A percentile compares a stretch with the other conserved stretches of the same genome.
phyloP scores from a whole-genome alignment of 345 rosid species.

The Microcos paniculata region DNA sequence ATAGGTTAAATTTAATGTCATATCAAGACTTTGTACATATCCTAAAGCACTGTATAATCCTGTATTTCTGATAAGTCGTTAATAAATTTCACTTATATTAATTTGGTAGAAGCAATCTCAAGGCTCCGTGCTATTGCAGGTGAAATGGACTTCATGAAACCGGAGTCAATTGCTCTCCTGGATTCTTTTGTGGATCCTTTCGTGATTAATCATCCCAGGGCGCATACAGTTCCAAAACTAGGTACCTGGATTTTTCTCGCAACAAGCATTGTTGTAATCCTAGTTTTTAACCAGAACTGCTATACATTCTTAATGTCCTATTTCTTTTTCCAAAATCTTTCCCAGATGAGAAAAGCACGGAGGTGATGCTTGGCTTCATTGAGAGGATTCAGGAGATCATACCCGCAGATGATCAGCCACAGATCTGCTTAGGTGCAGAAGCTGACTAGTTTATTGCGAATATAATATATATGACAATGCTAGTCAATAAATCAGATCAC shows the following conservation, averaged over 20 bases:
- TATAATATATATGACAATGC: neutral
- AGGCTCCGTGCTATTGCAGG: constrained; percentile 2
- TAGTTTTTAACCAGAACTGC: neutral
- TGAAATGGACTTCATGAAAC: constrained; percentile 23
- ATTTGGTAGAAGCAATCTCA: neutral
- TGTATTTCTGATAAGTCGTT: neutral
- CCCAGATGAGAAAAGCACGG: constrained; percentile 12
- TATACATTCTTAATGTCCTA: neutral
- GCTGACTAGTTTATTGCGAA: neutral
- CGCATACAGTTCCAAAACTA: constrained; percentile 26
- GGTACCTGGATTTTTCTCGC: neutral
- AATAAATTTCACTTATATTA: neutral
- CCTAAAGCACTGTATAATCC: neutral
- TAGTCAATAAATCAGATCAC: neutral
- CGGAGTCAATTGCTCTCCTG: constrained; percentile 11
- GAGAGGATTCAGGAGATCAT: neutral
- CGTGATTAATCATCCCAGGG: constrained; percentile 24
- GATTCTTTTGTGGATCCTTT: constrained; percentile 30
- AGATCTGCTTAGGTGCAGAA: neutral
- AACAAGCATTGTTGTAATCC: neutral
- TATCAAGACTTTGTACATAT: neutral
- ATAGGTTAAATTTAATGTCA: constrained; percentile 1
- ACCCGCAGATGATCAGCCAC: neutral
- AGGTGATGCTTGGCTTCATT: constrained; percentile 14
- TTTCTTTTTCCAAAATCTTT: neutral